phyloP scores from a whole-genome alignment of 2,329 filamentous ascomycete species.

The Diaporthe citrichinensis region DNA sequence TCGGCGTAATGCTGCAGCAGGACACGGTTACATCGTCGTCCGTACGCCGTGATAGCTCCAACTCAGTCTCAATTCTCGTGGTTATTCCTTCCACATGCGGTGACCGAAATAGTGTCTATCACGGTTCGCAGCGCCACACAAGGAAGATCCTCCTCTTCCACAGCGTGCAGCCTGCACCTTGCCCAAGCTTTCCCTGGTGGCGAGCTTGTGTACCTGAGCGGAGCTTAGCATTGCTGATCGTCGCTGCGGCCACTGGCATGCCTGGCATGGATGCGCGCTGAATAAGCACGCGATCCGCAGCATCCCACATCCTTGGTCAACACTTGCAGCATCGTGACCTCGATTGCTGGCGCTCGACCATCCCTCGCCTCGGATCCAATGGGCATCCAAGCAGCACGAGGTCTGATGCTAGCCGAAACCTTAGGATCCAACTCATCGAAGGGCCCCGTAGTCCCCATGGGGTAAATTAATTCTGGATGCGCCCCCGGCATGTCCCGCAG shows the following conservation, averaged over 20 bases:
- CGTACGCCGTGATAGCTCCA: neutral
- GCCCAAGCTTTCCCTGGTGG: constrained; percentile 12
- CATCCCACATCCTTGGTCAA: constrained; percentile 22
- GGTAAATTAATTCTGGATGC: constrained; percentile 5
- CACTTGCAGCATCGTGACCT: constrained; percentile 12
- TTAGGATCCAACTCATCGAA: constrained; percentile 21
- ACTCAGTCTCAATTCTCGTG: neutral
- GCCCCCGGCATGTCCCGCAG: constrained; percentile 15
- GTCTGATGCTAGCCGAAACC: constrained; percentile 26
- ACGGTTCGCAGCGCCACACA: neutral
- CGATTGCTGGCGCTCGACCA: neutral
- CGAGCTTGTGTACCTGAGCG: neutral
- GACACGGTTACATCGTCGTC: constrained; percentile 1
- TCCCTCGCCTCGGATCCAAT: neutral
- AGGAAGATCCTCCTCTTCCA: constrained; percentile 2
- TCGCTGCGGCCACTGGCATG: constrained; percentile 1
- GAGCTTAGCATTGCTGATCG: constrained; percentile 17
- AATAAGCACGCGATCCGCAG: neutral
- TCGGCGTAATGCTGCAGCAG: neutral
- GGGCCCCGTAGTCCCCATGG: constrained; percentile 25
- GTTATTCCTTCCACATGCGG: neutral
- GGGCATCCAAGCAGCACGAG: constrained; percentile 20
- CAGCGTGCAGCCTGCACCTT: neutral
- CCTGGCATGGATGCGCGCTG: constrained; percentile 8
- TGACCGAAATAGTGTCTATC: neutral